Conservation (phyloP, 257 asterid species). For the Paraleonurus japonicus region DNA sequence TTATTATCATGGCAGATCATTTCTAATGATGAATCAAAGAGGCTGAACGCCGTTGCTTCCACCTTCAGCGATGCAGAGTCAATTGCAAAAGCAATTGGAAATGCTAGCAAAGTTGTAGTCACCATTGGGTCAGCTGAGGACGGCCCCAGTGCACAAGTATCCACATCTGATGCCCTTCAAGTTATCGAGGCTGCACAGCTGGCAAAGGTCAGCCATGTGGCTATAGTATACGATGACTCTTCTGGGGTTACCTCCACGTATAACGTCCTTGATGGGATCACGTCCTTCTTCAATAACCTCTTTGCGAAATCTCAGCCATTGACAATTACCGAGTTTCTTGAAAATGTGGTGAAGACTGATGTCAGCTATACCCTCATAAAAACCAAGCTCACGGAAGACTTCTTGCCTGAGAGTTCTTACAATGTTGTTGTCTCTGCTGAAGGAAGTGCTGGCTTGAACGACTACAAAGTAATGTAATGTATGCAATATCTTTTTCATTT, state of each 20-base stretch:
- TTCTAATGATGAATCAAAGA: slow-evolving; percentile 67
- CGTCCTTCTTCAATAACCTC: slow-evolving; percentile 77
- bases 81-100: slow-evolving; percentile 90
- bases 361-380: slow-evolving; percentile 78
- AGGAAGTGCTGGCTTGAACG: slow-evolving; percentile 61
- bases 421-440: slow-evolving; percentile 69
- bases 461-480: slow-evolving; percentile 99
- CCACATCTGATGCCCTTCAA: slow-evolving; percentile 69
- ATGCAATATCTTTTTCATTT: slow-evolving; percentile 53
- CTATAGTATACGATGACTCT: slow-evolving; percentile 67
- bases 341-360: slow-evolving; percentile 63
- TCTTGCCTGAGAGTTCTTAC: slow-evolving; percentile 73
- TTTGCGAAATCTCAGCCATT: slow-evolving; percentile 65
- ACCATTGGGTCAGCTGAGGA: slow-evolving; percentile 73
- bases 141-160: slow-evolving; percentile 63
- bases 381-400: slow-evolving; percentile 73
- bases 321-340: slow-evolving; percentile 64
- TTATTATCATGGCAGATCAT: slow-evolving; percentile 46
- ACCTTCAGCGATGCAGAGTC: slow-evolving; percentile 66
- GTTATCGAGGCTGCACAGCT: slow-evolving; percentile 76
- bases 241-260: slow-evolving; percentile 42
- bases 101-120: slow-evolving; percentile 89
- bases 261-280: slow-evolving; percentile 77
- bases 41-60: slow-evolving; percentile 78
- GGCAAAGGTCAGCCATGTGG: slow-evolving; percentile 89